Conservation (phyloP, 257 asterid species). For the Primulina tabacum region DNA sequence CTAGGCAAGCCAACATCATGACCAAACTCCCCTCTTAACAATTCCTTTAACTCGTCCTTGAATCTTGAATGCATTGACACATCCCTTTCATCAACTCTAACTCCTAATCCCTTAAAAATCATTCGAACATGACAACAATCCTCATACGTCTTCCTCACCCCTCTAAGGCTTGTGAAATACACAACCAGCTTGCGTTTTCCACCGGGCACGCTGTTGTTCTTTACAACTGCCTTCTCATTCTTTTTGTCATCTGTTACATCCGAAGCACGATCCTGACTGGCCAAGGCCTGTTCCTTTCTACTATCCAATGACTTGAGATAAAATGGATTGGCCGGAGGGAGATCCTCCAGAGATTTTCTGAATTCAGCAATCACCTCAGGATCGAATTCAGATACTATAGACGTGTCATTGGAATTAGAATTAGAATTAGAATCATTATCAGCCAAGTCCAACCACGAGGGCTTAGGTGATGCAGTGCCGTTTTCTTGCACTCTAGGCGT, state of each 20-base stretch:
- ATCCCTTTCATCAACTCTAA: constrained; percentile 80
- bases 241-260: constrained; percentile 17
- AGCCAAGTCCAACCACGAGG: constrained; percentile 38
- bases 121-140: constrained; percentile 84
- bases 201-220: constrained; percentile 14
- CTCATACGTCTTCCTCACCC: constrained; percentile 90
- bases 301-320: constrained; percentile 38
- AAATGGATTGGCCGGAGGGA: constrained; percentile 75
- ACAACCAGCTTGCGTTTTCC: constrained; percentile 50
- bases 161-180: constrained; percentile 83
- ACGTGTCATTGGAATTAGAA: constrained; percentile 42
- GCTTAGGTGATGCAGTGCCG: constrained; percentile 32
- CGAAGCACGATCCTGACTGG: constrained; percentile 25
- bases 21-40: constrained; percentile 46
- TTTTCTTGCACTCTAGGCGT: constrained; percentile 43
- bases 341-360: constrained; percentile 70
- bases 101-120: constrained; percentile 64
- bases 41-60: constrained; percentile 73
- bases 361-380: constrained; percentile 70
- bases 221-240: background rate
- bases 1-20: constrained; percentile 54
- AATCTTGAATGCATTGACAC: constrained; percentile 93
- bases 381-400: constrained; percentile 62
- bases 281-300: constrained; percentile 25
- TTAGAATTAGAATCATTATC: constrained; percentile 49